Evolutionary conservation across 345 rosid species (phyloP), one percentile per base, ranked within the genome.

Genomic region (Populus davidiana): DNA sequence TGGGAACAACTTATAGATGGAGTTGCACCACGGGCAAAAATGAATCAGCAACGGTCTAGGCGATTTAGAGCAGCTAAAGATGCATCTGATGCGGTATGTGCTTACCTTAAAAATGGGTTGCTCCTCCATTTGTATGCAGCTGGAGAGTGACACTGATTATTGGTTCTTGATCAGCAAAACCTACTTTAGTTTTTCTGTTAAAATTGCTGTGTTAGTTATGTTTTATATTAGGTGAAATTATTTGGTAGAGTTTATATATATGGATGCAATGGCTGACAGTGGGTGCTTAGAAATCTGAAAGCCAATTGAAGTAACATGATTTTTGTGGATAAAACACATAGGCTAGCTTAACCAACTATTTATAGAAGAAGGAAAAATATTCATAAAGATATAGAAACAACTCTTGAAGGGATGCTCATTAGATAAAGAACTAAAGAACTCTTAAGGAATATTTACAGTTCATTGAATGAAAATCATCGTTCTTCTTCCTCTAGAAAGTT

Each of bases 1-100:
- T 79, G 54, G 68, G 52, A 81, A 69, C 56, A 77, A 79, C 33
- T 41, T 73, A 52, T 81, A 96, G 99, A 96, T 80, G 97, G 99
- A 73, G 99, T 96, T 14, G 99, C 98, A 29, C 99, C 98, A 38
- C 88, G 99, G 74, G 99, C 98, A 14, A 93, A 96, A 82, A 96
- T 96, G 97, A 96, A 96, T 82, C 98, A 94, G 71, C 99, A 96
- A 74, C 88, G 98, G 23, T 90, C 97, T 23, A 89, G 98, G 89
- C 88, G 98, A 61, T 96, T 96, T 81, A 86, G 97, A 82, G 90
- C 99, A 64, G 97, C 98, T 35, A 92, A 94, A 79, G 99, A 93
- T 88, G 95, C 97, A 67, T 86, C 86, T 38, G 97, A 92, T 35
- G 93, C 90, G 83, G 97, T 96, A 86, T 76, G 93, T 81, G 44